phyloP scores from a whole-genome alignment of 805 yeast species.

The baker's yeast (Saccharomyces cerevisiae) region DNA sequence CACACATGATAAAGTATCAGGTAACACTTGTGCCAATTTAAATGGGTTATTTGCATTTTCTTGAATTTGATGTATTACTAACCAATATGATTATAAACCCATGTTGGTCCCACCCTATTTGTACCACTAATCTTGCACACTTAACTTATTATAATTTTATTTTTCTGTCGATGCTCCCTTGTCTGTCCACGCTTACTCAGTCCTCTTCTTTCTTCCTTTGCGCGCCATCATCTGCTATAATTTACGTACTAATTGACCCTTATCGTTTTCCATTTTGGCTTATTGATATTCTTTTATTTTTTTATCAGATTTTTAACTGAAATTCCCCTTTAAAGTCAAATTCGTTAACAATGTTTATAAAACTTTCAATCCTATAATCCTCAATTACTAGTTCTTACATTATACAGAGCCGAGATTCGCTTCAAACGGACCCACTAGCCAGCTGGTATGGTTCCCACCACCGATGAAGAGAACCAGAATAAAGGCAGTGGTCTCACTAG shows the following conservation, averaged over 20 bases:
- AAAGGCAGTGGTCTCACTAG: not conserved
- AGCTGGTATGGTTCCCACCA: not conserved
- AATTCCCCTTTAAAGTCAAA: not conserved
- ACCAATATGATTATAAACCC: not conserved
- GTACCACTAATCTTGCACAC: not conserved
- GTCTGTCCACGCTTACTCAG: not conserved
- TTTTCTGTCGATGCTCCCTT: not conserved
- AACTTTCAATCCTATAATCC: not conserved
- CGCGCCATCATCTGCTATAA: not conserved
- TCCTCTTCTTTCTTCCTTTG: not conserved
- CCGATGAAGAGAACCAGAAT: not conserved
- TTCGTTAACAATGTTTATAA: not conserved
- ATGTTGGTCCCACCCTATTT: not conserved
- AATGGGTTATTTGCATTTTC: too few species aligned
- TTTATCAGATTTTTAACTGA: not conserved
- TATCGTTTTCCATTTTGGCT: slow-evolving; percentile 97
- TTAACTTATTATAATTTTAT: not conserved
- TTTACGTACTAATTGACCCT: slow-evolving; percentile 93
- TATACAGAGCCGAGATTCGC: not conserved
- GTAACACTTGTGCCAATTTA: too few species aligned
- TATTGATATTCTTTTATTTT: slow-evolving; percentile 13
- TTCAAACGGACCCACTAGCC: not conserved
- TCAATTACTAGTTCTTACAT: not conserved
- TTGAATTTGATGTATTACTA: too few species aligned
- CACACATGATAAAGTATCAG: too few species aligned